Conservation (phyloP, 1,139 yeast species). For the Wickerhamomyces sp. region DNA sequence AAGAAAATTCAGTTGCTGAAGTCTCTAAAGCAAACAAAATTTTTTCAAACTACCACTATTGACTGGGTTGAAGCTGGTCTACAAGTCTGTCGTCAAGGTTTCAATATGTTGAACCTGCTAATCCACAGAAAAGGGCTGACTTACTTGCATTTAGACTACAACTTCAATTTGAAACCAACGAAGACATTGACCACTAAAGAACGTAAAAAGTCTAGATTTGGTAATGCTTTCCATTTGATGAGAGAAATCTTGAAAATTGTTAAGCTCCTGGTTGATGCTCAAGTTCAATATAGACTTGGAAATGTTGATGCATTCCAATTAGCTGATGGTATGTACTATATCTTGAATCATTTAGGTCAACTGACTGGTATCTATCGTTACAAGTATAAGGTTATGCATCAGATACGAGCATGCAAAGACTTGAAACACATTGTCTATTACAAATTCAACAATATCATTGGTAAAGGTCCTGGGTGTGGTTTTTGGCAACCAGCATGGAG, state of each 20-base stretch:
- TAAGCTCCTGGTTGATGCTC: slow-evolving; percentile 87
- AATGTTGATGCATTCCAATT: slow-evolving; percentile 89
- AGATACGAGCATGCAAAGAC: slow-evolving; percentile 93
- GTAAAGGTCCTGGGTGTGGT: slow-evolving; percentile 99
- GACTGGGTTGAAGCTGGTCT: slow-evolving; percentile 99
- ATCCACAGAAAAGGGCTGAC: slow-evolving; percentile 91
- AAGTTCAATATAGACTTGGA: slow-evolving; percentile 85
- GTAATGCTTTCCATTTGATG: slow-evolving; percentile 91
- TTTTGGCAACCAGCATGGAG: slow-evolving; percentile 99
- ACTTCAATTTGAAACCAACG: slow-evolving; percentile 93
- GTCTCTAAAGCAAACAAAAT: slow-evolving; percentile 71
- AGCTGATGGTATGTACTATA: slow-evolving; percentile 91
- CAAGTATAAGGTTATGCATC: slow-evolving; percentile 98
- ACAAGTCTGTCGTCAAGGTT: slow-evolving; percentile 90
- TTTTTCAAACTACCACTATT: slow-evolving; percentile 83
- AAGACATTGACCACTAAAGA: slow-evolving; percentile 96
- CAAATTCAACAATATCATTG: slow-evolving; percentile 72
- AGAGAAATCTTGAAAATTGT: slow-evolving; percentile 80
- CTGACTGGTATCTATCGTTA: slow-evolving; percentile 94
- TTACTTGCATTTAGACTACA: slow-evolving; percentile 89
- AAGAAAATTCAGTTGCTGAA: slow-evolving; percentile 59
- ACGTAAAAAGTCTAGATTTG: slow-evolving; percentile 91
- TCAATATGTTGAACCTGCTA: slow-evolving; percentile 83
- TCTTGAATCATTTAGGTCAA: slow-evolving; percentile 90
- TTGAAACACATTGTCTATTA: slow-evolving; percentile 86